Conservation (phyloP, 768 basidiomycete species). For the Gelatoporia subvermispora region DNA sequence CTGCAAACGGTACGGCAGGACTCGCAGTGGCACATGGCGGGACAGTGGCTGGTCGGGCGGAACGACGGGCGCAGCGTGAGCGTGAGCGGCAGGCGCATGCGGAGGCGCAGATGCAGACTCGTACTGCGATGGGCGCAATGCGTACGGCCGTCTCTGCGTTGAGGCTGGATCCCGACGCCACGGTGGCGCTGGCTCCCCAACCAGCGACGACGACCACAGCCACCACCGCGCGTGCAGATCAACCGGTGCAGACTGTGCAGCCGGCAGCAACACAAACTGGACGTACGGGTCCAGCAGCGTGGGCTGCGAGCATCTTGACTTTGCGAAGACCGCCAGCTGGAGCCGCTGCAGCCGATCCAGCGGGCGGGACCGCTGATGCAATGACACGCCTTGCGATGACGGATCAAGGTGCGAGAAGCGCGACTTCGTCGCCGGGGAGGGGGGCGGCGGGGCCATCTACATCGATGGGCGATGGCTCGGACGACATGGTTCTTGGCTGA, state of each 20-base stretch:
- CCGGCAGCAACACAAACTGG: too few species aligned
- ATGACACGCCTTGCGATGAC: too few species aligned
- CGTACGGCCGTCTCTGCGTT: neutral
- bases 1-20: constrained; percentile 1
- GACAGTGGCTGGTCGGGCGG: constrained; percentile 18
- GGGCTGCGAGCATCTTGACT: too few species aligned
- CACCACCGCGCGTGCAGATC: too few species aligned
- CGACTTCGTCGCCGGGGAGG: too few species aligned
- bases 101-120: constrained; percentile 7
- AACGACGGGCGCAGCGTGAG: constrained; percentile 36
- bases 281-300: too few species aligned
- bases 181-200: neutral
- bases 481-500: constrained; percentile 3
- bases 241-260: too few species aligned
- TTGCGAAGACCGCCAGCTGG: too few species aligned
- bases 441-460: too few species aligned
- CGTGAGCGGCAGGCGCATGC: constrained; percentile 15
- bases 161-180: neutral
- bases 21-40: constrained; percentile 6
- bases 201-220: neutral
- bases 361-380: too few species aligned
- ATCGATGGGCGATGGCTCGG: neutral
- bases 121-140: neutral
- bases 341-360: too few species aligned
- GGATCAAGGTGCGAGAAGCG: too few species aligned